These are phyloP conservation scores for Epichloe uncinata DNA, from an alignment of 2,329 filamentous ascomycete genomes.

Conservation along the genomic window DNA sequence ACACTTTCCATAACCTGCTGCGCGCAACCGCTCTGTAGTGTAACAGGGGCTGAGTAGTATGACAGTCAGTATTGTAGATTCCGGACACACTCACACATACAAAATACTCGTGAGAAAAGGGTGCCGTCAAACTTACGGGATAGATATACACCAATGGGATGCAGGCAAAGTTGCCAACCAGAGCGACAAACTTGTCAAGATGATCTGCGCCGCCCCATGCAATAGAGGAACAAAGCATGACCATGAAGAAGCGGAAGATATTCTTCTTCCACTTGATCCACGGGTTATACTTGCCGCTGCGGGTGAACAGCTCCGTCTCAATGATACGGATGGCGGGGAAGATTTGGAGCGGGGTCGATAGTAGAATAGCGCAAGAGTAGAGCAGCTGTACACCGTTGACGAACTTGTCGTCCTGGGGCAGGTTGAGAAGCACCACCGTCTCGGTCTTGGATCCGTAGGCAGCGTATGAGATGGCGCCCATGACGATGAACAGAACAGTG, in stretches of 20 bases:
- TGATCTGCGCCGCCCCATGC: slow-evolving; percentile 89
- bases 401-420: slow-evolving; percentile 88
- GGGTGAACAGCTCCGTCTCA: slow-evolving; percentile 84
- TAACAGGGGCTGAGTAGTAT: slow-evolving; percentile 59
- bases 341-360: slow-evolving; percentile 90
- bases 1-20: slow-evolving; percentile 49
- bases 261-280: slow-evolving; percentile 99
- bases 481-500: slow-evolving; percentile 76
- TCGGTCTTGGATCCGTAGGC: slow-evolving; percentile 92
- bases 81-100: neutral
- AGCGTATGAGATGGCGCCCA: slow-evolving; percentile 88
- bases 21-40: slow-evolving; percentile 73
- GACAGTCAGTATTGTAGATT: slow-evolving; percentile 17
- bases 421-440: slow-evolving; percentile 89
- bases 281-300: slow-evolving; percentile 93
- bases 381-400: slow-evolving; percentile 95
- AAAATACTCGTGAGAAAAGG: neutral
- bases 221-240: slow-evolving; percentile 71
- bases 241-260: slow-evolving; percentile 83
- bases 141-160: slow-evolving; percentile 97
- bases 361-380: slow-evolving; percentile 92
- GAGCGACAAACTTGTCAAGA: slow-evolving; percentile 90
- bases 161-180: slow-evolving; percentile 95
- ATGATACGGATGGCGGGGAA: slow-evolving; percentile 96
- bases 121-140: slow-evolving; percentile 51